Evolutionary conservation across 495 filamentous ascomycete species (phyloP), one percentile per base, ranked within the genome.

Genomic region (Aspergillus egyptiacus): DNA sequence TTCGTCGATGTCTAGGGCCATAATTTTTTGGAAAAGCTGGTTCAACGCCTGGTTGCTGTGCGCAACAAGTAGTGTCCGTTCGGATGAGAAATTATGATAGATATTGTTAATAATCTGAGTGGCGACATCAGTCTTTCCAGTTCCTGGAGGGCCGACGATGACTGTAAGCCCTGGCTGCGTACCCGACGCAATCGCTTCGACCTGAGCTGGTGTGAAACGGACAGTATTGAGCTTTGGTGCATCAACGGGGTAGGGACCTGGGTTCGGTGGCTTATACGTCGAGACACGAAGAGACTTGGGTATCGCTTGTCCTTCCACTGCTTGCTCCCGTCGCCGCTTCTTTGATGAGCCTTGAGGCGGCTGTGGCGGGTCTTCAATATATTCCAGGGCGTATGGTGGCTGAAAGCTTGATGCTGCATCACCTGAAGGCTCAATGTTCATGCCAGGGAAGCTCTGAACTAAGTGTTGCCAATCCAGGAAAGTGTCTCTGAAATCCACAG

Each of bases 101-200:
- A 99, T 86, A 61, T 96, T 96, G 75, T 88, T 95, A 69, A 99
- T 97, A 54, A 97, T 94, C 64, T 99, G 93, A 3, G 91, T 96
- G 20, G 89, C 89, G 46, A 99, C 94, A 67, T 99, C 93, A 22
- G 93, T 99, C 71, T 99, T 99, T 48, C 93, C 93, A 2, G 93
- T 99, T 11, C 93, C 93, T 7, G 93, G 93, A 32, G 93, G 93
- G 0, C 93, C 93, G 47, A 97, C 89, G 50, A 99, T 87, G 53
- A 99, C 79, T 9, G 91, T 96, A 36, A 99, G 77, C 10, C 93
- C 93, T 13, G 93, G 94, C 56, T 99, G 95, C 19, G 85, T 93
- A 15, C 93, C 93, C 27, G 93, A 96, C 32, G 82, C 78, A 51
- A 99, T 96, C 33, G 93, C 93, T 59, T 96, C 86, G 34, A 94